These are phyloP conservation scores for Neofusicoccum umdonicola DNA, from an alignment of 2,329 filamentous ascomycete genomes.

Conservation along the genomic window DNA sequence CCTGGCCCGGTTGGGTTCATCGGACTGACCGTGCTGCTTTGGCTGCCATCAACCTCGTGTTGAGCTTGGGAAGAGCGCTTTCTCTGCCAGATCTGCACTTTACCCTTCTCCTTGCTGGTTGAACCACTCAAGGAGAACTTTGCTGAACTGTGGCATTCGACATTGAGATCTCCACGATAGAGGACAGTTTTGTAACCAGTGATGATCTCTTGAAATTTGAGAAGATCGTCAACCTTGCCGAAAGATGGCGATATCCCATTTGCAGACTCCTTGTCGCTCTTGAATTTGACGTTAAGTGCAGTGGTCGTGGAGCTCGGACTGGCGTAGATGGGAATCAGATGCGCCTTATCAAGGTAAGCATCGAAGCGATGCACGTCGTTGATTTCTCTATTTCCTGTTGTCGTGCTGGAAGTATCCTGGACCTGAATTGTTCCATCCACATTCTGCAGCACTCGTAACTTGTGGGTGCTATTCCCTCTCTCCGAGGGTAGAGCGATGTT, in stretches of 20 bases:
- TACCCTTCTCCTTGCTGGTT: constrained; percentile 13
- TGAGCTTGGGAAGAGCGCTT: neutral
- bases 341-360: neutral
- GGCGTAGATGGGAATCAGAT: neutral
- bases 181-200: constrained; percentile 3
- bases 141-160: constrained; percentile 13
- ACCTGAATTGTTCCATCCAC: constrained; percentile 6
- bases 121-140: constrained; percentile 3
- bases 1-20: neutral
- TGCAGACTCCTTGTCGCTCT: constrained; percentile 12
- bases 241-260: constrained; percentile 19
- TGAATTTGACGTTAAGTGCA: neutral
- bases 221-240: constrained; percentile 6
- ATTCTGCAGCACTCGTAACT: constrained; percentile 8
- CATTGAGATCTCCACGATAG: constrained; percentile 11
- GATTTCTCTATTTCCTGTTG: neutral
- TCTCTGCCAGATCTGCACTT: constrained; percentile 20
- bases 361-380: constrained; percentile 12
- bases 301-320: neutral
- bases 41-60: neutral
- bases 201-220: constrained; percentile 3
- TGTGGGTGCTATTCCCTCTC: neutral
- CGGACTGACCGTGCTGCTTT: neutral
- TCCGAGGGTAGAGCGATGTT: neutral
- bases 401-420: neutral